Base-by-base conservation (phyloP, 768 basidiomycete species). In the Amanita exitialis region DNA sequence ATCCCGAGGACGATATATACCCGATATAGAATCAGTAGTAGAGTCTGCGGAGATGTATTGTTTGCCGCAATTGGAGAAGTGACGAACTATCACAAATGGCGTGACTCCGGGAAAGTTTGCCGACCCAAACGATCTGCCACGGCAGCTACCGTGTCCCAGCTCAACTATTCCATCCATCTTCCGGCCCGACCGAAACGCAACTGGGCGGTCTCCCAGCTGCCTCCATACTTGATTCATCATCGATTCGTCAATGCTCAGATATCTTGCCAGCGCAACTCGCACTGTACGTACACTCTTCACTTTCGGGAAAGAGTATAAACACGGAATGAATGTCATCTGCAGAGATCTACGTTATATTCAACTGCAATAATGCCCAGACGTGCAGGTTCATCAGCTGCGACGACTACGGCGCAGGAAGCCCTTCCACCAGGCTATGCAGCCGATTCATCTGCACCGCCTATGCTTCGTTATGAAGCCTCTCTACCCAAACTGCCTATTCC, bases 401-500 rank as follows among this genome's bases (percentile, higher is more conserved):
- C 39, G 5, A 25, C 38, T 2, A 23, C 38, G 10, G 10, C 39
- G 25, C 66, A 54, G 32, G 57, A 56, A 37, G 23, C 25, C 38
- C 56, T 52, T 27, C 56, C 66, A 9, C 56, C 63, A 8, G 64
- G 63, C 45, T 69, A 69, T 53, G 58, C 64, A 41, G 71, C 72
- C 44, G 84, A 88, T 57, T 71, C 73, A 35, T 66, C 69, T n/a
- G 79, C 77, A 8, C 69, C 74, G 0, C 75, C 80, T 1, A 89
- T 88, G 84, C 73, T 89, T 30, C 76, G 83, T 27, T 88, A 76
- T 68, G 82, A 90, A 54, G 75, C 77, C 1, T 82, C 83, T 1
- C 69, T 90, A 0, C 88, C 88, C 2, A 71, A 64, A 27, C 78
- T 98, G 6, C 94, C 95, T 18, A 83, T 98, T 0, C 94, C 95